Percentiles rank a stretch among this genome's conserved stretches.
Evolutionary conservation across 768 basidiomycete genomes (phyloP).

Genomic region (Polyporus arcularius): DNA sequence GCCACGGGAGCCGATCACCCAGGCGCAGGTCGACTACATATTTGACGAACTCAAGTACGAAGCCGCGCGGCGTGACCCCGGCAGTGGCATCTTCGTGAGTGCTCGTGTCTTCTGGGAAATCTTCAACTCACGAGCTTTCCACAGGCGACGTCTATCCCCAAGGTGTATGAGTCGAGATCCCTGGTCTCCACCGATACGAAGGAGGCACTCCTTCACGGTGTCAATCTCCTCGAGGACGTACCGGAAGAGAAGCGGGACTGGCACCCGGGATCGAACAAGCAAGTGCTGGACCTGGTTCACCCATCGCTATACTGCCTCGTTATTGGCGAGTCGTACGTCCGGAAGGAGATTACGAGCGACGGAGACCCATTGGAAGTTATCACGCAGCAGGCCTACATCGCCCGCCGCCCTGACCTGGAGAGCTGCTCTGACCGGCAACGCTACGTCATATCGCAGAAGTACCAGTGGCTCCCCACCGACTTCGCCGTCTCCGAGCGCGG

Average conservation of each 20-base stretch:
- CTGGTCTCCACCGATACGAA: background rate
- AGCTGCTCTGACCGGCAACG: background rate
- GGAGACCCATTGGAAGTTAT: background rate
- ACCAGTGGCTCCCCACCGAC: conserved; percentile 32
- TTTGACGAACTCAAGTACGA: conserved; percentile 6
- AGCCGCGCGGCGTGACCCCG: background rate
- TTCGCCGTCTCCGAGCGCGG: conserved; percentile 27
- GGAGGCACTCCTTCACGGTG: background rate
- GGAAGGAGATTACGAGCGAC: background rate
- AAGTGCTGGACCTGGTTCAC: conserved; percentile 40
- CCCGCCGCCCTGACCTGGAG: background rate
- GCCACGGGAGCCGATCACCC: conserved; percentile 1
- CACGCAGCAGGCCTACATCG: background rate
- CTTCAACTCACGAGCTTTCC: background rate
- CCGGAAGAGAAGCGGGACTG: conserved; percentile 42
- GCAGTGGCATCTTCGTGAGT: conserved; percentile 11
- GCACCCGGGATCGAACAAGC: conserved; percentile 45
- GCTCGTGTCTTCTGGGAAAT: too few relatives aligned
- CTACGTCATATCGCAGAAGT: conserved; percentile 16
- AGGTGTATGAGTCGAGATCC: conserved; percentile 1
- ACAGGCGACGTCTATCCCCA: background rate
- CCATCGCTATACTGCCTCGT: conserved; percentile 26
- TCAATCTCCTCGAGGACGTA: conserved; percentile 35
- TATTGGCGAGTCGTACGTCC: background rate
- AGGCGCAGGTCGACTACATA: conserved; percentile 5